Conservation (phyloP, 805 yeast genomes). For the Clavispora asparagi region DNA sequence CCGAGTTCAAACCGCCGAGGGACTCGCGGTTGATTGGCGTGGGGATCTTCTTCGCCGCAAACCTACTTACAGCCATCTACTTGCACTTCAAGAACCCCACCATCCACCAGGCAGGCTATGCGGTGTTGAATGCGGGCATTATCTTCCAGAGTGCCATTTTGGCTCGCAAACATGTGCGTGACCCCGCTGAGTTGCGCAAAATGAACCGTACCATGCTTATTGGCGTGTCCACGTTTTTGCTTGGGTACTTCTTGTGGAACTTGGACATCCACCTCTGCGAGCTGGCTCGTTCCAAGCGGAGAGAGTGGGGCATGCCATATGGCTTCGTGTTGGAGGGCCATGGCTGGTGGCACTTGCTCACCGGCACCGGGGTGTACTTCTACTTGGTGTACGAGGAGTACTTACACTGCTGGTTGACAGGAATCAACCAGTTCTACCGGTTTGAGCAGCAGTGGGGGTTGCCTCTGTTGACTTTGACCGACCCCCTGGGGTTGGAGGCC, state of each 20-base stretch:
- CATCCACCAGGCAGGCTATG: constrained; percentile 85
- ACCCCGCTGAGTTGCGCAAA: constrained; percentile 39
- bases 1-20: constrained; percentile 44
- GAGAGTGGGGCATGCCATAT: constrained; percentile 71
- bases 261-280: constrained; percentile 77
- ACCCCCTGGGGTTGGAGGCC: constrained; percentile 10
- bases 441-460: constrained; percentile 56
- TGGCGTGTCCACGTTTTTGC: constrained; percentile 59
- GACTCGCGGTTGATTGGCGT: constrained; percentile 42
- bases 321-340: constrained; percentile 88
- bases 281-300: constrained; percentile 51
- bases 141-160: constrained; percentile 55
- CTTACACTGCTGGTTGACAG: constrained; percentile 60
- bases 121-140: constrained; percentile 66
- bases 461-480: constrained; percentile 13
- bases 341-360: constrained; percentile 95
- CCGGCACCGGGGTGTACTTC: constrained; percentile 83
- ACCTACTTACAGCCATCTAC: constrained; percentile 63
- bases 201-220: constrained; percentile 50
- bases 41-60: constrained; percentile 49
- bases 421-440: constrained; percentile 49
- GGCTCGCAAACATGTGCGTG: constrained; percentile 49
- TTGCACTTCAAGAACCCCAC: constrained; percentile 75
- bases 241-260: constrained; percentile 86
- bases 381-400: constrained; percentile 78